Conservation (phyloP, 23 red algal genomes). For the Chondrus crispus region DNA sequence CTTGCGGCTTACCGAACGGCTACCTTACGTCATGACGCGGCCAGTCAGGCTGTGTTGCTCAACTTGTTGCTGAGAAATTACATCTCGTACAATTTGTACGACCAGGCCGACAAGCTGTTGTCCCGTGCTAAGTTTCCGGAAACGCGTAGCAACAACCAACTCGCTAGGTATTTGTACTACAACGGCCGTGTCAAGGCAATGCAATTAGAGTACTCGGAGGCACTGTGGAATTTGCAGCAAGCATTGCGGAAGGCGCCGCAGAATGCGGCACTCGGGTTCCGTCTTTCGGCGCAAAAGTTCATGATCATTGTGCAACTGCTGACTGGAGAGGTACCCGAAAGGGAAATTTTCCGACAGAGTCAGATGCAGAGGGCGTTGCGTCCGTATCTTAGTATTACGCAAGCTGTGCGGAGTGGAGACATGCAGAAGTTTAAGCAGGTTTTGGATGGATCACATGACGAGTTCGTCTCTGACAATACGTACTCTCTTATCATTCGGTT, state of each 20-base stretch:
- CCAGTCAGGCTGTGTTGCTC: constrained; percentile 86
- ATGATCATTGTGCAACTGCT: constrained; percentile 95
- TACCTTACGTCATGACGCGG: constrained; percentile 78
- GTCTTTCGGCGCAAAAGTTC: constrained; percentile 71
- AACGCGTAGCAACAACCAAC: constrained; percentile 95
- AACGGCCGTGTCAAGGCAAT: constrained; percentile 85
- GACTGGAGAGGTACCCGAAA: constrained; percentile 85
- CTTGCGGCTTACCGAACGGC: constrained; percentile 85
- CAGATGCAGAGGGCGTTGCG: constrained; percentile 70
- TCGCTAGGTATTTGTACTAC: constrained; percentile 94
- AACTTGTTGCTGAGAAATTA: constrained; percentile 91
- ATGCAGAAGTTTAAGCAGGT: constrained; percentile 79
- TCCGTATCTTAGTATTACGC: constrained; percentile 90
- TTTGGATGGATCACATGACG: constrained; percentile 37
- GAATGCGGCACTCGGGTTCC: constrained; percentile 81
- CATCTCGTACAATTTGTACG: constrained; percentile 77
- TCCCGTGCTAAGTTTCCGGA: constrained; percentile 88
- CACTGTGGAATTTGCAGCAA: constrained; percentile 84
- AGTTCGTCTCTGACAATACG: constrained; percentile 81
- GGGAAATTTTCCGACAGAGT: constrained; percentile 65
- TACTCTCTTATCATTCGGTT: constrained; percentile 79
- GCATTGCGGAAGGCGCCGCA: constrained; percentile 93
- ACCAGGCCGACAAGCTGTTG: constrained; percentile 94
- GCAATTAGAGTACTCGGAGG: constrained; percentile 96
- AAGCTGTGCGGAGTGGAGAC: constrained; percentile 84